Percentiles rank a stretch among this genome's conserved stretches.
These are phyloP conservation scores for Bjerkandera adusta DNA, from an alignment of 1,284 basidiomycete genomes.

Conservation along the genomic window DNA sequence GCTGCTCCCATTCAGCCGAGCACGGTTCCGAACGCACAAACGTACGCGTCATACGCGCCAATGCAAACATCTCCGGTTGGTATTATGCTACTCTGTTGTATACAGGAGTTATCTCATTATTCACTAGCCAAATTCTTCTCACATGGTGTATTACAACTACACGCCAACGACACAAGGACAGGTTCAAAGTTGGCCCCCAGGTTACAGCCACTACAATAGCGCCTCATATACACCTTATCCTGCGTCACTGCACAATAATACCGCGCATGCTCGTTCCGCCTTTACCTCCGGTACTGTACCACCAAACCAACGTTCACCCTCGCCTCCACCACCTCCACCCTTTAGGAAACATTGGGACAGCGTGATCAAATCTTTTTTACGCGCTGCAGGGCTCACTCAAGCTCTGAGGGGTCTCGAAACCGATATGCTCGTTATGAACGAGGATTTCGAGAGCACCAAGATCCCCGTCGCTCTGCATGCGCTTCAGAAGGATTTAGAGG, in stretches of 20 bases:
- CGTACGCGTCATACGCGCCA: neutral
- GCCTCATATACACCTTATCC: slow-evolving; percentile 19
- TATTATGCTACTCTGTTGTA: neutral
- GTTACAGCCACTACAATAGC: no score
- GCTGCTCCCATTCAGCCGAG: no score
- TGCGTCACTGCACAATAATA: slow-evolving; percentile 2
- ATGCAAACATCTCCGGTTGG: neutral
- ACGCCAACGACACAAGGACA: slow-evolving; percentile 24
- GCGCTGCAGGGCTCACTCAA: slow-evolving; percentile 56
- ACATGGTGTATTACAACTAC: slow-evolving; percentile 25
- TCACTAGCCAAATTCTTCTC: slow-evolving; percentile 6
- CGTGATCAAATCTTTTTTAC: slow-evolving; percentile 52
- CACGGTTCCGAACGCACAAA: no score
- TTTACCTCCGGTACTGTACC: neutral
- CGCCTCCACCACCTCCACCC: slow-evolving; percentile 39
- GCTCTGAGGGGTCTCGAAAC: slow-evolving; percentile 61
- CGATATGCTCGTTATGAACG: slow-evolving; percentile 69
- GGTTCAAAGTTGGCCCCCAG: slow-evolving; percentile 21
- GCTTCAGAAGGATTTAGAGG: slow-evolving; percentile 51
- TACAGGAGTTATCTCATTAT: neutral
- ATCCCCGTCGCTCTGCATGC: slow-evolving; percentile 54
- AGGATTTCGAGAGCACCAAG: slow-evolving; percentile 56
- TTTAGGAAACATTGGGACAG: slow-evolving; percentile 62
- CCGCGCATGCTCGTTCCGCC: neutral
- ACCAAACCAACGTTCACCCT: slow-evolving; percentile 21